Conservation (phyloP, 192 early-diverging fungal species). For the Funneliformis geosporum region DNA sequence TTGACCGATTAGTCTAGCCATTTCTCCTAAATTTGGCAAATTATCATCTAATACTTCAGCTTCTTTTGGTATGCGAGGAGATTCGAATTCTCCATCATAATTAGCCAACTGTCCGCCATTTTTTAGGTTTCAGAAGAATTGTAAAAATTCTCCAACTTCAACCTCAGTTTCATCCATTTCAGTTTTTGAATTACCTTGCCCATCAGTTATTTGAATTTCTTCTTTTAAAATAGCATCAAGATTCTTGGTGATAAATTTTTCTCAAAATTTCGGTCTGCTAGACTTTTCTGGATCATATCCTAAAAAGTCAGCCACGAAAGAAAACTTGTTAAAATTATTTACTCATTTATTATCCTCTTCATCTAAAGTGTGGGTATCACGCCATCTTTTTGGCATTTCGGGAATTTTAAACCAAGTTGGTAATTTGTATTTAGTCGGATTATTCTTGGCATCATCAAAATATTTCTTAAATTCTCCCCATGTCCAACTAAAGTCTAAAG, state of each 20-base stretch:
- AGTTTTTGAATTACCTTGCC: neutral
- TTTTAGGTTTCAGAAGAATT: constrained; percentile 5
- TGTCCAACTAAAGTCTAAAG: constrained; percentile 16
- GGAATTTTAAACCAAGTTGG: neutral
- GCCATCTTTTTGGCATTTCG: neutral
- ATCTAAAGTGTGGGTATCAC: neutral
- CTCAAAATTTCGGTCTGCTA: neutral
- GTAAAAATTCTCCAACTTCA: constrained; percentile 14
- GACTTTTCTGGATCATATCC: neutral
- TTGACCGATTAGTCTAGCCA: too few relatives aligned
- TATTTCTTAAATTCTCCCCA: constrained; percentile 12
- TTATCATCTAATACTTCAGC: neutral
- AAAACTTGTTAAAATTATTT: neutral
- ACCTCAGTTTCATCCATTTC: neutral
- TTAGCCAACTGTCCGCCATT: neutral
- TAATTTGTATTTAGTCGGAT: neutral
- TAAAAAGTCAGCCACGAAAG: neutral
- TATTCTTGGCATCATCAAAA: neutral
- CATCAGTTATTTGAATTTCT: neutral
- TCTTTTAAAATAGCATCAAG: neutral
- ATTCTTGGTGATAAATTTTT: neutral
- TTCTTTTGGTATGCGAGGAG: neutral
- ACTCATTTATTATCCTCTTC: constrained; percentile 24
- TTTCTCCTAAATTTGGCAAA: too few relatives aligned
- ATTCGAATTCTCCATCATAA: neutral